A percentile compares a stretch with the other conserved stretches of the same genome.
Conservation (phyloP, 192 early-diverging fungal species). For the Coemansia sp. region DNA sequence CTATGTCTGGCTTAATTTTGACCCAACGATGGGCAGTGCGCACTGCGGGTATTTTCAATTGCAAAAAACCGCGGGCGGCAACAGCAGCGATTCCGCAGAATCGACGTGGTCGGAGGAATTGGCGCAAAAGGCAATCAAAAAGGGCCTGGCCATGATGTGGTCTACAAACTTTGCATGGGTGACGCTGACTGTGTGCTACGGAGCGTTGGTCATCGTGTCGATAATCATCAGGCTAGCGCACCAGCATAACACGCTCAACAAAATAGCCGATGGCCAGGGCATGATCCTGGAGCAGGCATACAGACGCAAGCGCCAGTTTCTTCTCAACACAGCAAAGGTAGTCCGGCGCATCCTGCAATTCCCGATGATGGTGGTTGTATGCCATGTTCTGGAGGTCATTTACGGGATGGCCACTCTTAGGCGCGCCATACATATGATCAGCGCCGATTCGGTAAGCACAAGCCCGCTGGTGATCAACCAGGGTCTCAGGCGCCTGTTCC, state of each 20-base stretch:
- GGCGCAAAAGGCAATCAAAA: conserved; percentile 33
- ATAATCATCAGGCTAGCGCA: conserved; percentile 44
- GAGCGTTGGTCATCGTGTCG: conserved; percentile 39
- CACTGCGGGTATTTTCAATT: conserved; percentile 47
- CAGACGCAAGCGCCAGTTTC: conserved; percentile 32
- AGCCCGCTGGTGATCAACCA: conserved; percentile 4
- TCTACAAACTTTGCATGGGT: conserved; percentile 49
- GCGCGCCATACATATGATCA: conserved; percentile 26
- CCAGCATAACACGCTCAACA: conserved; percentile 20
- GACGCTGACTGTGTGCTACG: conserved; percentile 47
- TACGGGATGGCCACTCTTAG: conserved; percentile 37
- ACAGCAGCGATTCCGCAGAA: not conserved
- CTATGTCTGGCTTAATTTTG: conserved; percentile 42
- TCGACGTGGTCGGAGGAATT: conserved; percentile 25
- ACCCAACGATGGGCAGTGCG: conserved; percentile 37
- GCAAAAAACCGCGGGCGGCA: conserved; percentile 6
- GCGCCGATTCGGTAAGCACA: conserved; percentile 9
- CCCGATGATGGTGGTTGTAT: conserved; percentile 45
- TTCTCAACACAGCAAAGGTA: conserved; percentile 29
- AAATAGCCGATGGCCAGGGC: conserved; percentile 15
- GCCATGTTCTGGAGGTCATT: conserved; percentile 47
- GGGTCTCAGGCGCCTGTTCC: conserved; percentile 29
- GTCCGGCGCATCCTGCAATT: conserved; percentile 52
- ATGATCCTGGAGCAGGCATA: conserved; percentile 22
- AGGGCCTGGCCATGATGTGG: conserved; percentile 48